Evolutionary conservation across 2,329 filamentous ascomycete species (phyloP).

Genomic region (Alternaria triticina): DNA sequence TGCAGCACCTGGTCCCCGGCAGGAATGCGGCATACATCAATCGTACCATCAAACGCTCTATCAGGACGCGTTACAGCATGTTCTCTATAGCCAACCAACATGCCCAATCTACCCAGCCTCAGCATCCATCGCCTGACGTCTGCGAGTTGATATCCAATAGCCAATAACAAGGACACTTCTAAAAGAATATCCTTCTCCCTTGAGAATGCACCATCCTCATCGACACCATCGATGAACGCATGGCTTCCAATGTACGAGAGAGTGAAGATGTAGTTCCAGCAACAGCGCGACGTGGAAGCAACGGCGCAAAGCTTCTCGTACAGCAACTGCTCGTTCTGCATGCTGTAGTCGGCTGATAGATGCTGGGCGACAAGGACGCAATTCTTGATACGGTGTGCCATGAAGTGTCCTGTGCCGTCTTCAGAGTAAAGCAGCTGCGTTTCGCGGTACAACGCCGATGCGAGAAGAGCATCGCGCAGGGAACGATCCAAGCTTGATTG

Average conservation of each 20-base stretch:
- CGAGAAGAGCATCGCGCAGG: not conserved
- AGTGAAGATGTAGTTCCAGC: not conserved
- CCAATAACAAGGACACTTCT: conserved; percentile 7
- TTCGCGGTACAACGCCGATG: not conserved
- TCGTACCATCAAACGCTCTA: not conserved
- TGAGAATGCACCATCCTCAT: not conserved
- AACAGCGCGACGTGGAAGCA: not conserved
- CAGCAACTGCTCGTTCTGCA: not conserved
- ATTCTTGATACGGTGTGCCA: not conserved
- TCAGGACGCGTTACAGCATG: not conserved
- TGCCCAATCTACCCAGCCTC: conserved; percentile 1
- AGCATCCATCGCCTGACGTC: conserved; percentile 1
- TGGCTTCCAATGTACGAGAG: not conserved
- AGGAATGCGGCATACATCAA: not conserved
- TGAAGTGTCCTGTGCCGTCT: not conserved
- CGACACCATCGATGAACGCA: not conserved
- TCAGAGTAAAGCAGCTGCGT: not conserved
- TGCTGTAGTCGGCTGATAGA: not conserved
- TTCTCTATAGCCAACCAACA: conserved; percentile 2
- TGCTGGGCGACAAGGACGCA: not conserved
- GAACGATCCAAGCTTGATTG: not conserved
- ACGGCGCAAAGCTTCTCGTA: not conserved
- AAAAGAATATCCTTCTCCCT: not conserved
- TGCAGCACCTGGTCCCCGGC: not conserved
- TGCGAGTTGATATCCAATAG: conserved; percentile 1